Conservation (phyloP, 768 basidiomycete species). For the Leccinellum rugosiceps region DNA sequence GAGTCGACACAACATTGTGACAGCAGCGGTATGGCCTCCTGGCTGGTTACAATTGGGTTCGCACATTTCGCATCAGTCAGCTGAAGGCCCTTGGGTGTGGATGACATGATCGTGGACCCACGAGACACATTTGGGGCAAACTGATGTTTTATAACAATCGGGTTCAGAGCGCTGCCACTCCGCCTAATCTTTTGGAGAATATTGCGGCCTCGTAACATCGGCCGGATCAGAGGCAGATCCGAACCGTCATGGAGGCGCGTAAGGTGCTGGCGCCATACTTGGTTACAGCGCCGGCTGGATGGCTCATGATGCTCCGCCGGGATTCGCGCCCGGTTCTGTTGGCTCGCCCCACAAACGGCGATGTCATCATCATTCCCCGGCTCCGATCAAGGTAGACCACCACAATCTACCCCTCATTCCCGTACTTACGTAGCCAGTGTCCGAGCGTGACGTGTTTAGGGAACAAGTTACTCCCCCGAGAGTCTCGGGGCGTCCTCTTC, state of each 20-base stretch:
- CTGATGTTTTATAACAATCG: no score
- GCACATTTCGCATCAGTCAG: background rate
- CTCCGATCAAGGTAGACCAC: background rate
- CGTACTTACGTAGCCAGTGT: background rate
- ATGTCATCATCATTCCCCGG: background rate
- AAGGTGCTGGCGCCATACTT: background rate
- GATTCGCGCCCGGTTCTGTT: constrained; percentile 26
- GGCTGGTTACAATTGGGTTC: background rate
- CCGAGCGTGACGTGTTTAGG: constrained; percentile 37
- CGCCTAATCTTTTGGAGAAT: background rate
- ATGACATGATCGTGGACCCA: no score
- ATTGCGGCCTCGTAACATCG: constrained; percentile 45
- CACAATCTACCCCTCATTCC: constrained; percentile 6
- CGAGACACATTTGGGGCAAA: no score
- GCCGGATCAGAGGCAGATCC: constrained; percentile 46
- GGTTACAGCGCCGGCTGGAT: background rate
- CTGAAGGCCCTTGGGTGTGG: no score
- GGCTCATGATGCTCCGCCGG: constrained; percentile 45
- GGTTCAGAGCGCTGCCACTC: background rate
- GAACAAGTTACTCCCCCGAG: constrained; percentile 12
- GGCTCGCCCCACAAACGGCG: background rate
- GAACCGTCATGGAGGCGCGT: constrained; percentile 42
- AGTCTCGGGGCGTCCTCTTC: background rate
- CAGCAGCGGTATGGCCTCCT: background rate
- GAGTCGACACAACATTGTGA: background rate